These are phyloP conservation scores for Isoetes taiwanensis DNA, from an alignment of 75 land plant genomes.

Conservation along the genomic window DNA sequence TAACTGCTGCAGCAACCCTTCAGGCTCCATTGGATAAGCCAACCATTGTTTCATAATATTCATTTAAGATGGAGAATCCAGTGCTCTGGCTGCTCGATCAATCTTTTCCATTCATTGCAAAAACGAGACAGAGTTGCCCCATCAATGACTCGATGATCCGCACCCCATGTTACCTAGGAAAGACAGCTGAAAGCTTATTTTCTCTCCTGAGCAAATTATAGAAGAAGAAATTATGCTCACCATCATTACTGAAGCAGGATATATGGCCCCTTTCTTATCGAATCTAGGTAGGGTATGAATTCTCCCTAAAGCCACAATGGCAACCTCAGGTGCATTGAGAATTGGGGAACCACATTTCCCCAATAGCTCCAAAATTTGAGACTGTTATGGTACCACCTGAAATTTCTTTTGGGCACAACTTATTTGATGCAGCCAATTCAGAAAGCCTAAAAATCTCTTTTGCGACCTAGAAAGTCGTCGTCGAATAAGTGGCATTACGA, in stretches of 20 bases:
- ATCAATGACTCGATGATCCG: slow-evolving; percentile 93
- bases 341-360: slow-evolving; percentile 85
- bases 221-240: slow-evolving; percentile 30
- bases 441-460: slow-evolving; percentile 67
- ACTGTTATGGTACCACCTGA: slow-evolving; percentile 84
- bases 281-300: slow-evolving; percentile 61
- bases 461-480: slow-evolving; percentile 67
- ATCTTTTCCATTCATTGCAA: slow-evolving; percentile 78
- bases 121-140: slow-evolving; percentile 88
- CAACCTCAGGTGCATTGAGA: slow-evolving; percentile 73
- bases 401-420: slow-evolving; percentile 50
- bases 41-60: too few relatives aligned
- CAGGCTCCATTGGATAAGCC: too few relatives aligned
- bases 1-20: too few relatives aligned
- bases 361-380: slow-evolving; percentile 92
- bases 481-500: too few relatives aligned
- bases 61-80: slow-evolving; percentile 56
- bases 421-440: slow-evolving; percentile 53
- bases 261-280: slow-evolving; percentile 41
- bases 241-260: slow-evolving; percentile 53
- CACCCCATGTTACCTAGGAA: slow-evolving; percentile 72
- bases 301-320: slow-evolving; percentile 86
- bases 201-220: neutral
- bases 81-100: slow-evolving; percentile 81
- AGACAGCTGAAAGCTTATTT: too few relatives aligned